phyloP scores from a whole-genome alignment of 2,329 filamentous ascomycete genomes.

The Cladobotryum mycophilum region DNA sequence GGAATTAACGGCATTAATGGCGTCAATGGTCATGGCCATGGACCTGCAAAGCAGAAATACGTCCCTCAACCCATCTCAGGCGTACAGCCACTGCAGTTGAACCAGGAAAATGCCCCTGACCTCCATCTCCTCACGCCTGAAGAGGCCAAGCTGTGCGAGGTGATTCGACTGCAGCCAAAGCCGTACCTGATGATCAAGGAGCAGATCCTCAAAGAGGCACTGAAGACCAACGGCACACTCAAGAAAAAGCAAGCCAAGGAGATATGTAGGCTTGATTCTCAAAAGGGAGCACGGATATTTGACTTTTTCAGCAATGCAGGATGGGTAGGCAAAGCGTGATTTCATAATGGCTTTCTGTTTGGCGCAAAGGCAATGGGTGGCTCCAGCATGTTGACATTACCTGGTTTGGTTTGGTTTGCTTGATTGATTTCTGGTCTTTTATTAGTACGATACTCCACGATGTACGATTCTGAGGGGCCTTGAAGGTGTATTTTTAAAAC shows the following conservation, averaged over 20 bases:
- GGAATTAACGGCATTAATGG: slow-evolving; percentile 39
- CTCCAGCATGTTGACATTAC: neutral
- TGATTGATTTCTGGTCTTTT: neutral
- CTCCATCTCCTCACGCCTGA: slow-evolving; percentile 78
- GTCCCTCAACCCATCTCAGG: slow-evolving; percentile 52
- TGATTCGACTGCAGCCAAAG: slow-evolving; percentile 82
- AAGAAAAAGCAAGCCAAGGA: slow-evolving; percentile 94
- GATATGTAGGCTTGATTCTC: slow-evolving; percentile 74
- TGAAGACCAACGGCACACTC: slow-evolving; percentile 78
- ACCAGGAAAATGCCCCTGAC: slow-evolving; percentile 72
- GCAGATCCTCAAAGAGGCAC: slow-evolving; percentile 79
- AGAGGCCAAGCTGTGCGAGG: slow-evolving; percentile 79
- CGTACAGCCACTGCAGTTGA: slow-evolving; percentile 59
- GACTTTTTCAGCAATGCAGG: slow-evolving; percentile 92
- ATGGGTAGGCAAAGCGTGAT: slow-evolving; percentile 79
- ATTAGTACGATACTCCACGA: neutral
- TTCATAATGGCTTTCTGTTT: neutral
- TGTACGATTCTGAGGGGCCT: neutral
- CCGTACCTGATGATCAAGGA: slow-evolving; percentile 95
- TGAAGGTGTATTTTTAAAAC: neutral
- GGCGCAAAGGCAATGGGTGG: neutral
- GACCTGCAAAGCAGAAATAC: slow-evolving; percentile 42
- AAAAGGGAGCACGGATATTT: slow-evolving; percentile 80
- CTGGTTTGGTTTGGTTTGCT: neutral
- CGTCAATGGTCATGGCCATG: slow-evolving; percentile 28